A percentile compares a stretch with the other conserved stretches of the same genome.
These are phyloP conservation scores for Ogataea wickerhamii DNA, from an alignment of 805 yeast species.

Conservation along the genomic window DNA sequence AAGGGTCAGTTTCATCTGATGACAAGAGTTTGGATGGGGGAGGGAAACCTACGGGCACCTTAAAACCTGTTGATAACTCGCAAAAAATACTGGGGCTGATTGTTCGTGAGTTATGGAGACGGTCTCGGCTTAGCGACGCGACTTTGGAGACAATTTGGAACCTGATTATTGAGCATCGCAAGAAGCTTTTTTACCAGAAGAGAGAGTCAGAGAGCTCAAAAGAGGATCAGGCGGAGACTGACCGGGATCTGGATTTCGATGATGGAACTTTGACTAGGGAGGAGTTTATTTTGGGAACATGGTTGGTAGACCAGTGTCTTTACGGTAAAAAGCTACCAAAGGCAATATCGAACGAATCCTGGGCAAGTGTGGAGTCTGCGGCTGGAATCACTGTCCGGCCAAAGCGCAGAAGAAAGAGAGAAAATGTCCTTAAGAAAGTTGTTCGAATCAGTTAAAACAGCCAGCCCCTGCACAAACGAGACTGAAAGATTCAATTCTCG, in stretches of 20 bases:
- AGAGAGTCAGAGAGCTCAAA: not conserved
- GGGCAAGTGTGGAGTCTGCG: conserved; percentile 67
- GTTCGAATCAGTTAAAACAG: conserved; percentile 14
- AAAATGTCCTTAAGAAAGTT: conserved; percentile 22
- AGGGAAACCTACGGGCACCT: not conserved
- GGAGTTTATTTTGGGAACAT: conserved; percentile 93
- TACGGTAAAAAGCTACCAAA: conserved; percentile 90
- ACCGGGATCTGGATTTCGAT: conserved; percentile 55
- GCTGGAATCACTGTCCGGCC: conserved; percentile 19
- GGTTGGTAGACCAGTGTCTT: conserved; percentile 94
- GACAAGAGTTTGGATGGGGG: not conserved
- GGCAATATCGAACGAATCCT: conserved; percentile 59
- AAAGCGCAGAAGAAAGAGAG: conserved; percentile 15
- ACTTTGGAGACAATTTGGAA: conserved; percentile 67
- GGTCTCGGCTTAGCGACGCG: conserved; percentile 69
- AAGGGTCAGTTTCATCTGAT: not conserved
- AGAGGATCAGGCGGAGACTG: conserved; percentile 21
- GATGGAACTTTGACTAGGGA: conserved; percentile 77
- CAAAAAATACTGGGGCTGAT: conserved; percentile 52
- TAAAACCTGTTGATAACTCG: conserved; percentile 3
- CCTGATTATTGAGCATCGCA: conserved; percentile 52
- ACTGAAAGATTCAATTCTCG: conserved; percentile 6
- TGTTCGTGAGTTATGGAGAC: conserved; percentile 74
- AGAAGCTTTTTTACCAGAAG: conserved; percentile 39
- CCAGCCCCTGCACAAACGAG: conserved; percentile 7